Evolutionary conservation across 306 rosid species (phyloP).

Genomic region (Potentilla sterilis): DNA sequence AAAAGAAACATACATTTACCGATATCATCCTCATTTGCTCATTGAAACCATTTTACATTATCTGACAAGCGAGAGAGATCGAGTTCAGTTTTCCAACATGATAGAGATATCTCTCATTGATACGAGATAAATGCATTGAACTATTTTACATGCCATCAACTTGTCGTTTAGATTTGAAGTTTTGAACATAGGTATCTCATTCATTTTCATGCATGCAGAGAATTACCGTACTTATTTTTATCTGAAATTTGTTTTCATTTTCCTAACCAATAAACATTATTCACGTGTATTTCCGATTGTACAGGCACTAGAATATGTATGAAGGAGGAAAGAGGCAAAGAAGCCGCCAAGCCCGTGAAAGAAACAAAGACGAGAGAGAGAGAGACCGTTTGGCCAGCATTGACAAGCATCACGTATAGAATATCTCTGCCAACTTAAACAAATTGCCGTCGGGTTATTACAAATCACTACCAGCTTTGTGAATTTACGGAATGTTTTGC

Average conservation of each 20-base stretch:
- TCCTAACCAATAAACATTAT: neutral
- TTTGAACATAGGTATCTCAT: neutral
- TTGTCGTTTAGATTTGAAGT: neutral
- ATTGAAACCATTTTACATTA: neutral
- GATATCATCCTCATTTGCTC: neutral
- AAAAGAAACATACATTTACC: neutral
- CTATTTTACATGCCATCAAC: neutral
- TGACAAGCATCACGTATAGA: neutral
- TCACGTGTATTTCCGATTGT: neutral
- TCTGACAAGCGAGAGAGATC: neutral
- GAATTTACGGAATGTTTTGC: neutral
- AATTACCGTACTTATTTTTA: neutral
- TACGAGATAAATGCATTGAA: neutral
- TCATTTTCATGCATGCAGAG: neutral
- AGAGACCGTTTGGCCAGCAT: neutral
- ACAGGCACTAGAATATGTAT: neutral
- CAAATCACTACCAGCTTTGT: neutral
- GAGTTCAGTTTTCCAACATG: neutral
- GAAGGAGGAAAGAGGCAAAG: neutral
- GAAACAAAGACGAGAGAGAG: neutral
- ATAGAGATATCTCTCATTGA: neutral
- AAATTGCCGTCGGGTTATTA: neutral
- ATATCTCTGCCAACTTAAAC: neutral
- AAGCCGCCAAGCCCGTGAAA: constrained; percentile 17
- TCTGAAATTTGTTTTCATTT: neutral